Percentiles rank a stretch among this genome's conserved stretches.
Evolutionary conservation across 176 grass and related monocot genomes (phyloP).

Genomic region (Hyparrhenia diplandra): DNA sequence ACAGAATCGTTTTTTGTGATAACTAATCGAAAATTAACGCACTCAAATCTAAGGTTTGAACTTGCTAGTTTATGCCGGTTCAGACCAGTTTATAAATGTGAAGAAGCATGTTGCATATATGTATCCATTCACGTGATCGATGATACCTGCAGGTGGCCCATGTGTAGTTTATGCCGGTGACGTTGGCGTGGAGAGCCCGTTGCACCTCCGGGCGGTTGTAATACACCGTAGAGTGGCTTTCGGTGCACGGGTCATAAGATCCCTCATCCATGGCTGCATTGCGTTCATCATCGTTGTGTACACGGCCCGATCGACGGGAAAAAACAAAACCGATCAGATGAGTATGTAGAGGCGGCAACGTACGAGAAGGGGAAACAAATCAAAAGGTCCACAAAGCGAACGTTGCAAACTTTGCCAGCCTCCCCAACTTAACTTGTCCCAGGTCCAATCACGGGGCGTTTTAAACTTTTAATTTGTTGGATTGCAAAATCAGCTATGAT

Average conservation of each 20-base stretch:
- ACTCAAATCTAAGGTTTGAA: too few relatives aligned
- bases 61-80: not conserved
- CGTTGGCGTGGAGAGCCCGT: conserved; percentile 20
- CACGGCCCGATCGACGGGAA: not conserved
- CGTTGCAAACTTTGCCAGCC: not conserved
- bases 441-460: not conserved
- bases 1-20: too few relatives aligned
- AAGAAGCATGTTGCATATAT: too few relatives aligned
- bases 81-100: not conserved
- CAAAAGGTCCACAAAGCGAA: too few relatives aligned
- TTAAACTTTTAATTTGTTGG: not conserved
- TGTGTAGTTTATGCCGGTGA: conserved; percentile 9
- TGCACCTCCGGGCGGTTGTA: conserved; percentile 31
- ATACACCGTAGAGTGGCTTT: not conserved
- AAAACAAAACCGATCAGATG: too few relatives aligned
- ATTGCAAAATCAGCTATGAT: not conserved
- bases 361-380: not conserved
- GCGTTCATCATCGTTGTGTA: too few relatives aligned
- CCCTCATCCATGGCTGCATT: conserved; percentile 29
- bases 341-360: not conserved
- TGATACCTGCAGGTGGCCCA: conserved; percentile 40
- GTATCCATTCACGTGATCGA: too few relatives aligned
- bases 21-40: too few relatives aligned
- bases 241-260: not conserved
- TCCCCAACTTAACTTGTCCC: not conserved